Base-by-base conservation (phyloP, 192 early-diverging fungal species). In the Entomortierella chlamydospora region DNA sequence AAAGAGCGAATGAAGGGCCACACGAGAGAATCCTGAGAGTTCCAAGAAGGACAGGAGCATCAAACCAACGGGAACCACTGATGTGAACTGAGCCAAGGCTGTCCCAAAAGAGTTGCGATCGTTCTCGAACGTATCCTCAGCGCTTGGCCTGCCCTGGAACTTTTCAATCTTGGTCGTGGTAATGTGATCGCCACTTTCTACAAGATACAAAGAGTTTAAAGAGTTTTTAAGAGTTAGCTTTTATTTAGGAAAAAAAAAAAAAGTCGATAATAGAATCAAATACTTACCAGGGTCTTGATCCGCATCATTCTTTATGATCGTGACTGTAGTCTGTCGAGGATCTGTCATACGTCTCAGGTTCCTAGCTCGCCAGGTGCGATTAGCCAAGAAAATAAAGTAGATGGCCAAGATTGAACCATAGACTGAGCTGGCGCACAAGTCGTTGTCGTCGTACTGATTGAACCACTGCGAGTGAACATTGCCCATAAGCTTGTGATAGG, bases 41-140 rank as follows among this genome's bases (percentile, higher is more conserved):
- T 79, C 76, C 61, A 79, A 62, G 37, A 70, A 45, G 15, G 60
- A 20, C 1, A 79, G 26, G 5, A 79, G 57, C 2, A 66, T 54
- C 43, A 79, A 39, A 1, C 61, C 56, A 13, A 79, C 57, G 28
- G 68, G 68, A 2, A 70, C 56, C 1, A 63, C 60, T 9, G 76
- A 58, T 0, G 68, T 64, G 63, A 70, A 79, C 57, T 79, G 76
- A 5, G 51, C 29, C 25, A 70, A 23, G 39, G 66, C 68, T 1
- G 30, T 57, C 1, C 65, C 55, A 23, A 79, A 78, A 1, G 62
- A 65, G 43, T 60, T 65, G 28, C 68, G 67, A 12, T 79, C 57
- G 8, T 26, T 26, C 41, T 66, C 68, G 6, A 79, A 23, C 1
- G 39, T 15, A 9, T 70, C 63, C 22, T 79, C 76, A 13, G 54